Evolutionary conservation across 1,139 yeast genomes (phyloP).

Genomic region (Hansenula lynferdii): DNA sequence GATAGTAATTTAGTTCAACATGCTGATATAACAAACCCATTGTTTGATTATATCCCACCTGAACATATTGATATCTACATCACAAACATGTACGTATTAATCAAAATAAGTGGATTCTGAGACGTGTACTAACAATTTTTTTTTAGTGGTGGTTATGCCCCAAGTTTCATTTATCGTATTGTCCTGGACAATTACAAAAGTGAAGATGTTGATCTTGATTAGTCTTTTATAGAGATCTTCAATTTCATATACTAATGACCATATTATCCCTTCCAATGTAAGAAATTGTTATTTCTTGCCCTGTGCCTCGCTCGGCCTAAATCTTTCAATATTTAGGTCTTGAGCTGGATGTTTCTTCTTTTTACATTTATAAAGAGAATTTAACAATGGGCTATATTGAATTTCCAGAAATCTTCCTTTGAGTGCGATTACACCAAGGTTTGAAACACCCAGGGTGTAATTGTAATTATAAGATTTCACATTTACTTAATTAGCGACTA

Average conservation of each 20-base stretch:
- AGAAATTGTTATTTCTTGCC: conserved; percentile 17
- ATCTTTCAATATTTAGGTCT: conserved; percentile 23
- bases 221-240: conserved; percentile 1
- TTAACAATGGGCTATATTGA: conserved; percentile 54
- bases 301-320: conserved; percentile 35
- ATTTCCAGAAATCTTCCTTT: conserved; percentile 46
- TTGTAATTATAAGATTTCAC: conserved; percentile 72
- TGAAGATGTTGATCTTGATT: conserved; percentile 62
- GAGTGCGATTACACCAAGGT: conserved; percentile 73
- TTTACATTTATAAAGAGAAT: not conserved
- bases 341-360: conserved; percentile 38
- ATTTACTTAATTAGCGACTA: no score
- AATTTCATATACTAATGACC: not conserved
- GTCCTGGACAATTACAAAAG: conserved; percentile 91
- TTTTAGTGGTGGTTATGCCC: conserved; percentile 82
- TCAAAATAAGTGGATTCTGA: not conserved
- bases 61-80: conserved; percentile 92
- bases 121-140: conserved; percentile 18
- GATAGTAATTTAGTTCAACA: conserved; percentile 46
- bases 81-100: conserved; percentile 58
- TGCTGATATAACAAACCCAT: conserved; percentile 80
- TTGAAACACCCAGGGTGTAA: conserved; percentile 47
- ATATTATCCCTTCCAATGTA: not conserved
- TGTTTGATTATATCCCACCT: conserved; percentile 88
- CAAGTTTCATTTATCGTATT: conserved; percentile 91